These are phyloP conservation scores for Favolaschia claudopus DNA, from an alignment of 768 basidiomycete species.

Conservation along the genomic window DNA sequence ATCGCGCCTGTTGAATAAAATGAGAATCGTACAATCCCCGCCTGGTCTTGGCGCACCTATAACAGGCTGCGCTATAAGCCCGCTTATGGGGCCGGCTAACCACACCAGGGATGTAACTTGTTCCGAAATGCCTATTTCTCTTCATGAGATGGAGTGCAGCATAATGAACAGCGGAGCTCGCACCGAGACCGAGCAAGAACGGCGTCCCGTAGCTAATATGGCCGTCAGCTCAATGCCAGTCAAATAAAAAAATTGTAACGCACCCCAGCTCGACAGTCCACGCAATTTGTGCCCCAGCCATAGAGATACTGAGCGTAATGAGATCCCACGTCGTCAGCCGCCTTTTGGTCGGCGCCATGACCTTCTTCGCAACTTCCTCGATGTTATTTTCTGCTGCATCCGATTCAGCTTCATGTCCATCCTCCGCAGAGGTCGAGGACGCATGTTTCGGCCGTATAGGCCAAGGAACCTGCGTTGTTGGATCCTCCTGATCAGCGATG, in stretches of 20 bases:
- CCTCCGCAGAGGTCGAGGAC: constrained; percentile 10
- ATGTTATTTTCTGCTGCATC: constrained; percentile 1
- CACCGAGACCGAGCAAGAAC: constrained; percentile 72
- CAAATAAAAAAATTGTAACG: constrained; percentile 33
- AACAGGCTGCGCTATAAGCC: constrained; percentile 94
- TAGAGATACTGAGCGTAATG: constrained; percentile 85
- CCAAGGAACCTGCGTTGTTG: constrained; percentile 84
- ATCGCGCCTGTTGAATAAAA: constrained; percentile 72
- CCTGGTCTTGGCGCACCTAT: too few species aligned
- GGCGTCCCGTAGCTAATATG: constrained; percentile 89
- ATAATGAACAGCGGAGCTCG: background rate
- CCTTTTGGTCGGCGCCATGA: constrained; percentile 34
- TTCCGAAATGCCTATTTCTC: constrained; percentile 75
- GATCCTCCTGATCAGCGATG: constrained; percentile 70
- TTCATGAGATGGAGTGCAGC: background rate
- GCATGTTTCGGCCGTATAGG: constrained; percentile 48
- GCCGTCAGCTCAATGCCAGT: constrained; percentile 16
- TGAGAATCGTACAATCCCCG: too few species aligned
- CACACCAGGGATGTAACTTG: constrained; percentile 94
- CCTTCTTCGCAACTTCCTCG: constrained; percentile 17
- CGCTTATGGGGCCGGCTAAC: constrained; percentile 95
- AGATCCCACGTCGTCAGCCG: constrained; percentile 71
- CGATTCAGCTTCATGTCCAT: constrained; percentile 19
- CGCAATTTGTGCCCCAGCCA: constrained; percentile 93
- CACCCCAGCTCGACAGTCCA: constrained; percentile 97